Evolutionary conservation across 306 rosid genomes (phyloP), one percentile per base, ranked within the genome.

Genomic region (Ormosia semicastrata): DNA sequence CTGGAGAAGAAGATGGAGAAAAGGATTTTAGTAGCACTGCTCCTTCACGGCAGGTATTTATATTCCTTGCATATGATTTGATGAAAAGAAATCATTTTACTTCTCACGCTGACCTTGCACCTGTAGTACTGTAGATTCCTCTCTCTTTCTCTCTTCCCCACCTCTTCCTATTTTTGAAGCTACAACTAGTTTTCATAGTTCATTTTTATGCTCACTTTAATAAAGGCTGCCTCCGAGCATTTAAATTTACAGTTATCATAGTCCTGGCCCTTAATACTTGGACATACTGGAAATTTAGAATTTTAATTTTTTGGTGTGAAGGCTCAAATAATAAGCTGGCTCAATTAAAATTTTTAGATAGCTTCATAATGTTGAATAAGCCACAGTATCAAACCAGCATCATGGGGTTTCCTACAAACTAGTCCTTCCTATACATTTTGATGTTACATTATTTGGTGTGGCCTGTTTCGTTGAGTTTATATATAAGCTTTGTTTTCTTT

Each of bases 1-100:
- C 93, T 43, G 92, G 87, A 30, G 97, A 93, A 83, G 93, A 89
- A 86, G 96, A 89, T 75, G 88, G 91, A 84, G 93, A 91, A 81
- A 89, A 85, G 84, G 91, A 90, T 54, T 93, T 93, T 81, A 88
- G 96, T 75, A 88, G 91, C 83, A 79, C 87, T 56, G 79, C 88
- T 81, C 96, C 94, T 66, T 86, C 96, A 78, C 85, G 94, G n/a
- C 91, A 87, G 91, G 97, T 91, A 85, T 71, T 73, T 52, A 82
- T 56, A 54, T 44, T 75, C 66, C 53, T 50, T 46, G 6, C 62
- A 60, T 41, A 59, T 15, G 53, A 73, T 49, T 40, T 40, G 66
- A 49, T 49, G 82, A 82, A 75, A 67, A 57, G 87, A 83, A 58
- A 60, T 34, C 13, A 65, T 73, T 44, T 14, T n/a, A n/a, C 33